Base-by-base conservation (phyloP, 108 stramenopile genomes). In the Craspedostauros australis region DNA sequence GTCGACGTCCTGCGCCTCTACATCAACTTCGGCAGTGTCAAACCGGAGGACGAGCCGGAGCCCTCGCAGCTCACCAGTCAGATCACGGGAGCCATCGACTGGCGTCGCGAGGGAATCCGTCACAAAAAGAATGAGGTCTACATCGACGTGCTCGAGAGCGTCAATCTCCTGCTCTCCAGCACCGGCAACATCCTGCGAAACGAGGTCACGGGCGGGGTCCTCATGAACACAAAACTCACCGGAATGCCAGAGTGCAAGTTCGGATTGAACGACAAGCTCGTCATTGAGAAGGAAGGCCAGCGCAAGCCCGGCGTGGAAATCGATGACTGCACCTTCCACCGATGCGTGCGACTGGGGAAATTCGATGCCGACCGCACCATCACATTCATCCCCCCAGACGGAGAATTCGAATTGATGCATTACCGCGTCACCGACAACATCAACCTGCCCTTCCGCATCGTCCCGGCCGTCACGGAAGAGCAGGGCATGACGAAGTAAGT, bases 291-390 rank as follows among this genome's bases (percentile, higher is more conserved):
- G 59, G 96, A 99, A 38, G 73, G 77, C 9, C 61, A 80, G 60
- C 39, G 83, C 33, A 93, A 93, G 53, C 77, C 88, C 4, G 88
- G 90, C 15, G 98, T 99, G 2, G 98, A 96, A 59, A 91, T 99
- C 61, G 97, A 96, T 65, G 97, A 99, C 60, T 98, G 96, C 72
- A 96, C 94, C 16, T 99, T 99, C 64, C 99, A 99, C 70, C 76
- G 97, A 42, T 97, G 96, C 64, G 94, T 97, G 4, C 75, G 90
- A 48, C 76, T 96, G n/a, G 94, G 97, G 33, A 95, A 96, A 63
- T 99, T 98, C 70, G 99, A 99, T 73, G 88, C 97, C 25, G 99
- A 99, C 65, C 84, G 99, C 36, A 97, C 99, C 38, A 98, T 99
- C 64, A 99, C 99, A 54, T 99, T 99, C 61, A 96, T 97, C 50